phyloP scores from a whole-genome alignment of 2,329 filamentous ascomycete species.

The Ilyonectria robusta region DNA sequence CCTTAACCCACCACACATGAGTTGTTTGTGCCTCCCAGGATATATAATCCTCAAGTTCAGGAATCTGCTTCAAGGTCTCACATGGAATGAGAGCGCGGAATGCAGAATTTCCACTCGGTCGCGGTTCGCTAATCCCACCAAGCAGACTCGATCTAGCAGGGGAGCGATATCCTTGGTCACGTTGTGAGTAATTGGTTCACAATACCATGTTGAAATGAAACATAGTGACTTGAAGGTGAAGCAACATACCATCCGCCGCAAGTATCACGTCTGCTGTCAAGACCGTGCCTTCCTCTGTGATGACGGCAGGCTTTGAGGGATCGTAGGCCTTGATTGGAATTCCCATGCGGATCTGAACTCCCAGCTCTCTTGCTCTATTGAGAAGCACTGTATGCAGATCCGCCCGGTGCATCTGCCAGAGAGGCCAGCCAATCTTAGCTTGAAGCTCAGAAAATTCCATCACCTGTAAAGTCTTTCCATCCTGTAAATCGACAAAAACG shows the following conservation, averaged over 20 bases:
- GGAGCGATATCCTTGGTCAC: background rate
- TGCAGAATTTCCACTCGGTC: background rate
- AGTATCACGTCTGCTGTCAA: background rate
- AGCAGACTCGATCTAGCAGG: background rate
- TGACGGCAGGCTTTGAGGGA: background rate
- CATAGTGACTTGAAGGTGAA: background rate
- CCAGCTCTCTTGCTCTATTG: background rate
- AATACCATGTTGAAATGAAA: background rate
- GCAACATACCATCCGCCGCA: background rate
- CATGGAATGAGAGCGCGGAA: conserved; percentile 1
- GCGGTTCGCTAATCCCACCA: background rate
- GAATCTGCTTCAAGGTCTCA: background rate
- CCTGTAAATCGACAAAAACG: background rate
- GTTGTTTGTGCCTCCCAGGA: background rate
- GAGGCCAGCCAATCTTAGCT: background rate
- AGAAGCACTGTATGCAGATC: background rate
- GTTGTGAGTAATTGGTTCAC: background rate
- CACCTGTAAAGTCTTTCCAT: background rate
- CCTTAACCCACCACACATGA: background rate
- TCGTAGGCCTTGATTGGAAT: background rate
- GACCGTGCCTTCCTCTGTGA: background rate
- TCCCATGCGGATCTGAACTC: background rate
- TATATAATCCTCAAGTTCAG: background rate
- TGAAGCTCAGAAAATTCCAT: background rate
- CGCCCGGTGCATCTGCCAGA: background rate